Base-by-base conservation (phyloP, 768 basidiomycete genomes). In the Pisolithus tinctorius region DNA sequence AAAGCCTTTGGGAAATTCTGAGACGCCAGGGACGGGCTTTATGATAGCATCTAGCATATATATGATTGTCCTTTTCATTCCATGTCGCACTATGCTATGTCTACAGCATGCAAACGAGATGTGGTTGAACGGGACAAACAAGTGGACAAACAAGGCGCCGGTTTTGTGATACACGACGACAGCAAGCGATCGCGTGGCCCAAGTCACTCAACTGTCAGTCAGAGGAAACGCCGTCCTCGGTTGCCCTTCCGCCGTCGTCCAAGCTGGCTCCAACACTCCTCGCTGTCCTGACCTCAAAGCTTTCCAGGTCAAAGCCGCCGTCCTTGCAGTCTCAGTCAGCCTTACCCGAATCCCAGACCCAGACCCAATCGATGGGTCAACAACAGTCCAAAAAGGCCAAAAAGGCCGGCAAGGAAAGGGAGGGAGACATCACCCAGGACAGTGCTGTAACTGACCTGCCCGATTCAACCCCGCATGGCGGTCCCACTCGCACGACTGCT, bases 1-100 rank as follows among this genome's bases (percentile, higher is more conserved):
- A 96, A 95, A 80, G 76, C 88, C 47, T 98, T 98, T 77, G 81
- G 83, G 75, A 97, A 97, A 83, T 98, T 97, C 78, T 93, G 71
- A 73, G 62, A 34, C 14, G 43, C n/a, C 30, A 34, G 47, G 23
- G 45, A 10, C n/a, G 34, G 26, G 45, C 45, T 46, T 48, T 52
- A 54, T 54, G 47, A 51, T 60, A 64, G 36, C 48, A 45, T 58
- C 53, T 49, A 59, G 52, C 70, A 54, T 43, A 48, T 49, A 48
- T 59, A 56, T 49, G 52, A 51, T 55, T 61, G 34, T 34, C 9
- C 13, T 11, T 54, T 47, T 51, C 56, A 57, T 57, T 58, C 45
- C 59, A 58, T 62, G 65, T 63, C 55, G 50, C 50, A 48, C 49
- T 61, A 59, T 59, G 66, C 55, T 53, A 55, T 57, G 63, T 20